Percentiles rank a stretch among this genome's conserved stretches.
These are phyloP conservation scores for Tolypocladium endophyticum DNA, from an alignment of 2,329 filamentous ascomycete genomes.

Conservation along the genomic window DNA sequence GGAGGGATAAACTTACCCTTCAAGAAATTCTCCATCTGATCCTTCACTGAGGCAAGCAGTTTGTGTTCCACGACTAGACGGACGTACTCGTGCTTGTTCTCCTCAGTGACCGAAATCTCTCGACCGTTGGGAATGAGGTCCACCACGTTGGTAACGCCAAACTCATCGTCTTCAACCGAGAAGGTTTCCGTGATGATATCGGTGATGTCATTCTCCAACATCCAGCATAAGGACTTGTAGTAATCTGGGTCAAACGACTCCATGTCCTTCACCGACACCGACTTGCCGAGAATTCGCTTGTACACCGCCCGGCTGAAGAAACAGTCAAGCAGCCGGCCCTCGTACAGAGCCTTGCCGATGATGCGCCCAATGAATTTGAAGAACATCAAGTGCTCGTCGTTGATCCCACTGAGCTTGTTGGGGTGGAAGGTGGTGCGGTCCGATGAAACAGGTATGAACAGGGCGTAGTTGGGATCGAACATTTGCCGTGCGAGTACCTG, in stretches of 20 bases:
- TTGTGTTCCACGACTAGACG: constrained; percentile 90
- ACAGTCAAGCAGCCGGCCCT: constrained; percentile 89
- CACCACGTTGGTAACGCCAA: constrained; percentile 78
- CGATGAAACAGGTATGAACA: constrained; percentile 93
- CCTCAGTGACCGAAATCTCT: constrained; percentile 88
- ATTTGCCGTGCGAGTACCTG: constrained; percentile 94
- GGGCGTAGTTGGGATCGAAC: constrained; percentile 96
- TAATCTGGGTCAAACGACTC: constrained; percentile 97
- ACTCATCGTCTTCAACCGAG: constrained; percentile 85
- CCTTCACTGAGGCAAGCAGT: constrained; percentile 81
- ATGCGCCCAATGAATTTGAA: constrained; percentile 99
- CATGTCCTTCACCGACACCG: constrained; percentile 98
- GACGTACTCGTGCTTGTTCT: constrained; percentile 98
- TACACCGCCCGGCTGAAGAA: constrained; percentile 99
- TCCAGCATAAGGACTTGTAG: constrained; percentile 98
- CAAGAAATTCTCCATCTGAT: constrained; percentile 88
- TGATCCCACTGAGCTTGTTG: constrained; percentile 87
- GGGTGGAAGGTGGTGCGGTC: constrained; percentile 98
- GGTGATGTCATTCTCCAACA: constrained; percentile 96
- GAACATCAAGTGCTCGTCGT: constrained; percentile 91
- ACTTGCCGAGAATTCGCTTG: constrained; percentile 90
- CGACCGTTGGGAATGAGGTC: constrained; percentile 82
- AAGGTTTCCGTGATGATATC: constrained; percentile 97
- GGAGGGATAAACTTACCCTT: constrained; percentile 44
- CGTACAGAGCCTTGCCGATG: constrained; percentile 96